Evolutionary conservation across 2,329 filamentous ascomycete genomes (phyloP).

Genomic region (Aureobasidium uvarum): DNA sequence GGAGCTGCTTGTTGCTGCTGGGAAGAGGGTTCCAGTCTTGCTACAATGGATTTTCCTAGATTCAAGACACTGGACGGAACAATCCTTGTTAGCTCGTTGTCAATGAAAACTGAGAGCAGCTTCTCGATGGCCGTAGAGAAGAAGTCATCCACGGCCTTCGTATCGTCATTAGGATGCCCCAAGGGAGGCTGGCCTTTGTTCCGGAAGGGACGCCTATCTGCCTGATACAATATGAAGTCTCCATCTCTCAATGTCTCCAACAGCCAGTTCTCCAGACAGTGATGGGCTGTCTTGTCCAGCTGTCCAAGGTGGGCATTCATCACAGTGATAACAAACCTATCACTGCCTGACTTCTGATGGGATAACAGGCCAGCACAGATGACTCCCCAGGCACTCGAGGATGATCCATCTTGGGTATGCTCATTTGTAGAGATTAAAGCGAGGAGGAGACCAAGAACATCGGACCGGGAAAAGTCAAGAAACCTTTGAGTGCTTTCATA

Average conservation of each 20-base stretch:
- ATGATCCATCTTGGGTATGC: background rate
- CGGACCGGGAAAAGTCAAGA: slow-evolving; percentile 83
- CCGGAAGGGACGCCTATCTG: slow-evolving; percentile 69
- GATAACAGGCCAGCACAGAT: slow-evolving; percentile 80
- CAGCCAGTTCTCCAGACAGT: slow-evolving; percentile 88
- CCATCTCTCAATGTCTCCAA: slow-evolving; percentile 94
- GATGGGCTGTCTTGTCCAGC: slow-evolving; percentile 84
- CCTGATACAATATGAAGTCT: slow-evolving; percentile 82
- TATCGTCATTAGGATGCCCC: slow-evolving; percentile 70
- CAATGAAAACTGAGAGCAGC: slow-evolving; percentile 82
- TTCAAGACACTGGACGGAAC: slow-evolving; percentile 83
- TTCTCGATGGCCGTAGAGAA: slow-evolving; percentile 78
- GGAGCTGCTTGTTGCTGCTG: slow-evolving; percentile 68
- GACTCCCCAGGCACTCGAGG: slow-evolving; percentile 81
- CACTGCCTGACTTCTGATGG: slow-evolving; percentile 70
- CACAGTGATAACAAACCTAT: slow-evolving; percentile 78
- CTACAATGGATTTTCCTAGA: slow-evolving; percentile 78
- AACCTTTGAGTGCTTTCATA: slow-evolving; percentile 74
- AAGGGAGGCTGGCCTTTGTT: slow-evolving; percentile 68
- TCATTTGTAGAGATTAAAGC: slow-evolving; percentile 45
- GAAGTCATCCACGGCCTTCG: slow-evolving; percentile 80
- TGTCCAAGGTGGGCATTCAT: slow-evolving; percentile 84
- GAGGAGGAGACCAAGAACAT: slow-evolving; percentile 80
- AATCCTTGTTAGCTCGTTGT: slow-evolving; percentile 71
- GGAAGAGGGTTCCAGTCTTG: slow-evolving; percentile 63